Evolutionary conservation across 2,329 filamentous ascomycete species (phyloP).

Genomic region (Coniochaeta sp.): DNA sequence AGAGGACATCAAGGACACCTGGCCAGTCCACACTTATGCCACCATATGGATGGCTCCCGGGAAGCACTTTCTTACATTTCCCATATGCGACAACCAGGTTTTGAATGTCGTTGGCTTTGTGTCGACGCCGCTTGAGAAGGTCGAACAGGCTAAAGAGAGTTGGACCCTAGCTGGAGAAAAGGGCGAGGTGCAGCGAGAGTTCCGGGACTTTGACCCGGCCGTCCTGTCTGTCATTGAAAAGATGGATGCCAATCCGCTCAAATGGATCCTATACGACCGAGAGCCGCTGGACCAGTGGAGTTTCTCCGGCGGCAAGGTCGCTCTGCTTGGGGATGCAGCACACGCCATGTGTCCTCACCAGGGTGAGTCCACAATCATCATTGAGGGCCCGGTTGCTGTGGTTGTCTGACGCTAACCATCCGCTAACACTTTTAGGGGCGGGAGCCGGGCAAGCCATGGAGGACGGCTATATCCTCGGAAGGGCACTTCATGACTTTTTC

Average conservation of each 20-base stretch:
- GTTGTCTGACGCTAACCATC: not conserved
- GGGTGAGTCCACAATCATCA: constrained; percentile 16
- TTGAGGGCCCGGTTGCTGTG: not conserved
- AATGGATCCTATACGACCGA: constrained; percentile 20
- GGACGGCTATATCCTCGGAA: constrained; percentile 24
- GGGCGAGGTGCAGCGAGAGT: constrained; percentile 10
- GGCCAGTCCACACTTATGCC: constrained; percentile 17
- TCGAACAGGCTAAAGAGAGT: constrained; percentile 24
- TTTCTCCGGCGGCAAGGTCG: constrained; percentile 23
- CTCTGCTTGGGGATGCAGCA: constrained; percentile 39
- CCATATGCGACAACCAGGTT: constrained; percentile 24
- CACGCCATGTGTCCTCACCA: constrained; percentile 39
- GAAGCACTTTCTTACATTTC: constrained; percentile 28
- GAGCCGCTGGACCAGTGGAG: constrained; percentile 15
- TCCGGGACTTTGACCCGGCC: constrained; percentile 11
- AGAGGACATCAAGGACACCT: constrained; percentile 9
- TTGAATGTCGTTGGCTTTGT: constrained; percentile 29
- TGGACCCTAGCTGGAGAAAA: constrained; percentile 23
- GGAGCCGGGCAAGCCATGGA: constrained; percentile 37
- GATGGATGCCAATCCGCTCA: constrained; percentile 10
- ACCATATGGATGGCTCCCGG: constrained; percentile 24
- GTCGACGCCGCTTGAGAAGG: constrained; percentile 20
- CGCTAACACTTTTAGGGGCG: constrained; percentile 15
- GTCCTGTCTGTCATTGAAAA: constrained; percentile 10
- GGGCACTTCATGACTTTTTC: constrained; percentile 18